These are phyloP conservation scores for Trichoderma pleuroti DNA, from an alignment of 2,329 filamentous ascomycete genomes.

Conservation along the genomic window DNA sequence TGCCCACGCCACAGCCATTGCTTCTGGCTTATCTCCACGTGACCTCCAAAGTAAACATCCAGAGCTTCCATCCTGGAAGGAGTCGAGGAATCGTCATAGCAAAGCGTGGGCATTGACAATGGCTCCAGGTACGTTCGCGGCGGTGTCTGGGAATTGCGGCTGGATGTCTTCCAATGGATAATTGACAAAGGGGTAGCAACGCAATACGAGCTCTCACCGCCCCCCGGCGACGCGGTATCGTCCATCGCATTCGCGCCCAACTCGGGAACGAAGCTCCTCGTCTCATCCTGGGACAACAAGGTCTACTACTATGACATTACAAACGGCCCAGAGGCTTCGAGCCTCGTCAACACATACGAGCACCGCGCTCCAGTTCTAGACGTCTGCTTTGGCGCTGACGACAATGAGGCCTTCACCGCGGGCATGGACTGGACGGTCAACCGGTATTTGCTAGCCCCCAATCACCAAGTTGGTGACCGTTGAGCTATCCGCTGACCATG, in stretches of 20 bases:
- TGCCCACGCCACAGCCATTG: slow-evolving; percentile 5
- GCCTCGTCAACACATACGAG: slow-evolving; percentile 68
- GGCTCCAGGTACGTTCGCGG: slow-evolving; percentile 39
- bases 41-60: slow-evolving; percentile 38
- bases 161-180: neutral
- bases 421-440: slow-evolving; percentile 85
- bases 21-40: slow-evolving; percentile 33
- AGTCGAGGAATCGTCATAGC: slow-evolving; percentile 20
- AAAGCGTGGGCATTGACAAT: slow-evolving; percentile 30
- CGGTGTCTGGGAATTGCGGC: neutral
- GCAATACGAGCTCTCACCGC: slow-evolving; percentile 79
- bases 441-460: slow-evolving; percentile 45
- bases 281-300: slow-evolving; percentile 90
- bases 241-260: slow-evolving; percentile 78
- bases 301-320: slow-evolving; percentile 83
- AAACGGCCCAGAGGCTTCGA: slow-evolving; percentile 51
- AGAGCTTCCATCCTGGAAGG: slow-evolving; percentile 23
- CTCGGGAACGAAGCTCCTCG: slow-evolving; percentile 73
- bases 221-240: slow-evolving; percentile 84
- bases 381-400: slow-evolving; percentile 81
- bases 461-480: neutral
- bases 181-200: slow-evolving; percentile 43
- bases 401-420: slow-evolving; percentile 79
- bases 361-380: slow-evolving; percentile 84
- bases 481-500: neutral